A percentile compares a stretch with the other conserved stretches of the same genome.
These are phyloP conservation scores for Ogataea naganishii DNA, from an alignment of 805 yeast species.

Conservation along the genomic window DNA sequence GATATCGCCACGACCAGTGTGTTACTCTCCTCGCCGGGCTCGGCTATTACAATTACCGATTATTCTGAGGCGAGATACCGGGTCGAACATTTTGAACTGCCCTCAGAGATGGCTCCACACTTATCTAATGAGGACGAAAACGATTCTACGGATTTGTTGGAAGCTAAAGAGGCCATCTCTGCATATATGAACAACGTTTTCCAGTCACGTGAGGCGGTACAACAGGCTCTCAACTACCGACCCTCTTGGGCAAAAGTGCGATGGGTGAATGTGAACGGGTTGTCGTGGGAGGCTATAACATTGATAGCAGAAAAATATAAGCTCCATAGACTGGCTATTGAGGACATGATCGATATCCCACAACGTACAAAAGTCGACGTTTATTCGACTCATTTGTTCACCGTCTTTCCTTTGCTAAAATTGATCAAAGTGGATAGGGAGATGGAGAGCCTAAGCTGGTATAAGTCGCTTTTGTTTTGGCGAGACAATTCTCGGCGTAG, in stretches of 20 bases:
- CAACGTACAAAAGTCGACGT: conserved; percentile 50
- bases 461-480: too few species aligned
- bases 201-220: conserved; percentile 20
- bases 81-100: conserved; percentile 33
- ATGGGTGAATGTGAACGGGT: conserved; percentile 51
- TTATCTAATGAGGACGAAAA: conserved; percentile 8
- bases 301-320: conserved; percentile 33
- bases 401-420: conserved; percentile 44
- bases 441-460: too few species aligned
- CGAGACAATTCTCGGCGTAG: too few species aligned
- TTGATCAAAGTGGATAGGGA: conserved; percentile 28
- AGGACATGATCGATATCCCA: conserved; percentile 57
- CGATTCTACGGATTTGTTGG: not conserved
- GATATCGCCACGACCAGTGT: conserved; percentile 43
- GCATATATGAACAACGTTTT: conserved; percentile 10
- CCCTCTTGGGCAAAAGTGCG: conserved; percentile 44
- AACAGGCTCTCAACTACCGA: conserved; percentile 20
- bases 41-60: conserved; percentile 45
- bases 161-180: not conserved
- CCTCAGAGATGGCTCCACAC: conserved; percentile 15
- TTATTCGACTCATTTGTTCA: conserved; percentile 43
- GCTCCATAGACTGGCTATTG: conserved; percentile 47
- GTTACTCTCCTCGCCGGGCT: conserved; percentile 41
- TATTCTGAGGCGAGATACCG: conserved; percentile 35
- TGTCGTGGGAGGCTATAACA: conserved; percentile 53